phyloP scores from a whole-genome alignment of 108 stramenopile genomes.

The Cyclotella cryptica region DNA sequence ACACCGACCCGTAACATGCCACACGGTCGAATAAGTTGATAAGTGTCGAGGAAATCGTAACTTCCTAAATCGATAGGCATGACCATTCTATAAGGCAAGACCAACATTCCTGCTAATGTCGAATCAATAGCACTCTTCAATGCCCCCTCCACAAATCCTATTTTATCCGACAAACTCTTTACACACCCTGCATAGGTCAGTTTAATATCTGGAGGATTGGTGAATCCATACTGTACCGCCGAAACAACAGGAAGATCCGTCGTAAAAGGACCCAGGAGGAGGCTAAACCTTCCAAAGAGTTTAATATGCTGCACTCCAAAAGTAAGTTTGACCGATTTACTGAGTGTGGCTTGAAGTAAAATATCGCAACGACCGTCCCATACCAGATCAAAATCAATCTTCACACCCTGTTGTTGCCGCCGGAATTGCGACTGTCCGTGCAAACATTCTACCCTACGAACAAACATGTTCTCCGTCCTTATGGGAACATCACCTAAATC shows the following conservation, averaged over 20 bases:
- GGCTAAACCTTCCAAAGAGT: constrained; percentile 62
- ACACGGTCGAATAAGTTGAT: constrained; percentile 42
- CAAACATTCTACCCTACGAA: constrained; percentile 48
- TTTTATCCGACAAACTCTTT: constrained; percentile 1
- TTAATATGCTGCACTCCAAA: constrained; percentile 69
- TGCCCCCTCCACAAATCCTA: constrained; percentile 53
- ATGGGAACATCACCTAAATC: constrained; percentile 77
- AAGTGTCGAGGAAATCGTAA: constrained; percentile 55
- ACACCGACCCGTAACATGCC: constrained; percentile 63
- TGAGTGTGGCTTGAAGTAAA: constrained; percentile 56
- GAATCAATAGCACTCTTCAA: constrained; percentile 54
- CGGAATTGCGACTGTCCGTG: neutral
- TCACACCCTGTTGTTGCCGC: constrained; percentile 11
- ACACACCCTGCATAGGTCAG: constrained; percentile 61
- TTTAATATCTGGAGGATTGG: constrained; percentile 64
- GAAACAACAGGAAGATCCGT: constrained; percentile 60
- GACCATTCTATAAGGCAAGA: constrained; percentile 65
- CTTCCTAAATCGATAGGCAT: constrained; percentile 54
- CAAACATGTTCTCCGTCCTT: constrained; percentile 59
- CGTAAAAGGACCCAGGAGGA: constrained; percentile 60
- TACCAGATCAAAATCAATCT: constrained; percentile 67
- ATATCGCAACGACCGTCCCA: constrained; percentile 76
- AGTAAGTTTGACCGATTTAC: constrained; percentile 33
- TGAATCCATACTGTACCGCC: constrained; percentile 72
- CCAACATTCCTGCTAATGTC: constrained; percentile 52